Evolutionary conservation across 2,329 filamentous ascomycete species (phyloP), one percentile per base, ranked within the genome.

Genomic region (Nannizziopsis barbatae): DNA sequence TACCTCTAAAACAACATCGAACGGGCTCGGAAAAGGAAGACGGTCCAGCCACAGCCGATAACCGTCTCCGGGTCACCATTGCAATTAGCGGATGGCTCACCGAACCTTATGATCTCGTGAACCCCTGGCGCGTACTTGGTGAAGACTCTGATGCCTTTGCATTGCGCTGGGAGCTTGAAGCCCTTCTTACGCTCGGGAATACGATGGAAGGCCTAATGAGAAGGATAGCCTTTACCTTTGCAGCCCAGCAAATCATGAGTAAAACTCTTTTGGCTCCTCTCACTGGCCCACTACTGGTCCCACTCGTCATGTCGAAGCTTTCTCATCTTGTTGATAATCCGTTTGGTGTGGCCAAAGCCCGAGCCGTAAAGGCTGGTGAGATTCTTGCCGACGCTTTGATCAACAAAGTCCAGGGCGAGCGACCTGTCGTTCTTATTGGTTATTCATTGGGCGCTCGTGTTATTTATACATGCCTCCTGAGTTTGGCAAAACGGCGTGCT

Each of bases 371-470:
- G 63, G 85, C 86, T 0, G 86, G 86, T 0, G 71, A 77, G 45
- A 80, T 92, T 2, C 76, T 94, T 3, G 86, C 87, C 2, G 86
- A 93, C 60, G 85, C 86, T 0, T 68, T 94, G 42, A 83, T 88
- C 56, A 89, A 87, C 64, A 83, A 79, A 50, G 82, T 85, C 0
- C 86, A 90, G 59, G 87, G 87, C 33, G 84, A 92, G 62, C 74
- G 87, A 11, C 83, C 86, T 0, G 83, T 93, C 1, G 89, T 82
- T 0, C 68, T 94, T 1, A 74, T 93, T 15, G 87, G 86, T 0
- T 93, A 89, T 63, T 89, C 85, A 1, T 71, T 92, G 1, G 87
- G 87, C 6, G 85, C 86, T 2, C 75, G 84, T 20, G 79, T 92
- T 10, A 87, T 95, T 42, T 94, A 85, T 63, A 79, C 82, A 1